Evolutionary conservation across 2,329 filamentous ascomycete genomes (phyloP), one percentile per base, ranked within the genome.

Genomic region (Sporothrix brunneoviolacea): DNA sequence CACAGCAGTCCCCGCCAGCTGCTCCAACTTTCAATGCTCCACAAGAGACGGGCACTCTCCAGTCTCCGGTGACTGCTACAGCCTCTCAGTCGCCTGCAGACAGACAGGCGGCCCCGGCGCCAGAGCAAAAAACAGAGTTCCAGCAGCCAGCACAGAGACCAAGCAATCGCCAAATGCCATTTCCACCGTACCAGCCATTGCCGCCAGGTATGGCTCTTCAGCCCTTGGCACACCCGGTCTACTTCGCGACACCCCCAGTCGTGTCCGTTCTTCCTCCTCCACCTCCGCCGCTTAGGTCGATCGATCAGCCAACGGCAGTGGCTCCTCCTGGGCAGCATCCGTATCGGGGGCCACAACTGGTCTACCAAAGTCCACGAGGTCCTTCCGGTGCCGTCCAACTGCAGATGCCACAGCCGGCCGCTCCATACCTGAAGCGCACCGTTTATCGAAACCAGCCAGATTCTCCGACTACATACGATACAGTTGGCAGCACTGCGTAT

Each of bases 211-310:
- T 40, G 18, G 12, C 32, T 4, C 21, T 18, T 15, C 18, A 36
- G 3, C 19, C 30, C 6, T 33, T 24, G 9, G 13, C 28, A 4
- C 50, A 48, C 12, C 44, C 48, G 9, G 15, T 19, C 19, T 42
- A 40, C 19, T 39, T 43, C 1, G 5, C 39, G 3, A 9, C 18
- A 30, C 40, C 36, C 3, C 35, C 36, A 8, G n/a, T 33, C 6
- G 13, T 56, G 6, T n/a, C 52, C 2, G 13, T 53, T 7, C 2
- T 55, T 3, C 55, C 51, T 8, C 53, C 51, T 7, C 55, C 53
- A 3, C 55, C 53, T 1, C 55, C 53, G 1, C 53, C 55, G 4
- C 41, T 53, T n/a, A 18, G 37, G 45, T 8, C 36, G 35, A 27
- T 36, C 28, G 12, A n/a, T n/a, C n/a, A n/a, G n/a, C n/a, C n/a